Conservation (phyloP, 2,329 filamentous ascomycete genomes). For the Hymenotorrendiella dingleyae region DNA sequence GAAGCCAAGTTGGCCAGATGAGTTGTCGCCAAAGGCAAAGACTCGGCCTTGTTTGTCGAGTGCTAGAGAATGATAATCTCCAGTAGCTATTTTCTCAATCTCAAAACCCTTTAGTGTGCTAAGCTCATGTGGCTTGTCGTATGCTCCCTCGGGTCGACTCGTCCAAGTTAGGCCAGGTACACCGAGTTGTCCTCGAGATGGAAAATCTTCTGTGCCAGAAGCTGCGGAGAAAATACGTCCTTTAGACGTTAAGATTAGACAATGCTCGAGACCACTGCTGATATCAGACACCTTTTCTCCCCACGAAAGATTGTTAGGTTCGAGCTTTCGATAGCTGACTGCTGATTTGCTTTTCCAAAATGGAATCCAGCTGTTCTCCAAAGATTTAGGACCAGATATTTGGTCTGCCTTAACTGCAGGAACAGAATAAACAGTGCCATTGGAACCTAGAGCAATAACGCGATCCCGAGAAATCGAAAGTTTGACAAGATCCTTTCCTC, state of each 20-base stretch:
- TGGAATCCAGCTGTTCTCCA: conserved; percentile 63
- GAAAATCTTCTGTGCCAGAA: conserved; percentile 71
- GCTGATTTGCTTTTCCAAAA: conserved; percentile 57
- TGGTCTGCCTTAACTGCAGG: conserved; percentile 73
- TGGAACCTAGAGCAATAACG: conserved; percentile 69
- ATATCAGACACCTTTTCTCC: conserved; percentile 71
- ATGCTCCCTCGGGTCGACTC: conserved; percentile 69
- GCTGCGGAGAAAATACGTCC: conserved; percentile 89
- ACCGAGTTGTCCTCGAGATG: conserved; percentile 79
- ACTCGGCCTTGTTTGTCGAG: conserved; percentile 70
- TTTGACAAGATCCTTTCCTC: conserved; percentile 73
- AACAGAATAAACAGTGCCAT: conserved; percentile 77
- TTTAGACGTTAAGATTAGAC: conserved; percentile 73
- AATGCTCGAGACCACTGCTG: conserved; percentile 76
- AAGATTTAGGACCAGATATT: conserved; percentile 52
- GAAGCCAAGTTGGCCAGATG: conserved; percentile 84
- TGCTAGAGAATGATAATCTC: conserved; percentile 80
- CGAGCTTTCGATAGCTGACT: conserved; percentile 68
- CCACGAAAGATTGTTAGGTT: conserved; percentile 57
- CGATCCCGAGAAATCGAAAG: conserved; percentile 76
- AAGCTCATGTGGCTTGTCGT: conserved; percentile 79
- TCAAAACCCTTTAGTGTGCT: conserved; percentile 63
- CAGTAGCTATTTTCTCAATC: conserved; percentile 70
- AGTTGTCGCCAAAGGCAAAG: conserved; percentile 89
- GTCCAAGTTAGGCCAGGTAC: conserved; percentile 76